Evolutionary conservation across 305 asterid genomes (phyloP), one percentile per base, ranked within the genome.

Genomic region (Andrographis paniculata): DNA sequence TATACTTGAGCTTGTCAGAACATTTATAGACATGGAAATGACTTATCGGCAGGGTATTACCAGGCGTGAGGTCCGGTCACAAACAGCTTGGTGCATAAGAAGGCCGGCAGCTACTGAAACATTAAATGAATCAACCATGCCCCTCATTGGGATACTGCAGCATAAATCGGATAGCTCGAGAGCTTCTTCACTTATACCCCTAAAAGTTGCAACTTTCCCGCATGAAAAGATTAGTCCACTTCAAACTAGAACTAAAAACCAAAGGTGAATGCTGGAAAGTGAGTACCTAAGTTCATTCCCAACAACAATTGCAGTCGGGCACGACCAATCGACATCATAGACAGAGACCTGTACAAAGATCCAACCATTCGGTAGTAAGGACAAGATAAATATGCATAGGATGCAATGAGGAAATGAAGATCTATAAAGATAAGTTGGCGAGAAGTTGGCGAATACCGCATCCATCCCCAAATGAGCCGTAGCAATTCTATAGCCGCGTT

Each of bases 21-120:
- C n/a, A n/a, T 24, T 3, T 24, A 8, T 24, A 24, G 30, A 24
- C 30, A 8, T 3, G 8, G 30, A 24, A 24, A 8, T 23, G 20
- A 38, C 23, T 48, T 30, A 13, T 21, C 42, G 45, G 33, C 13
- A 27, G 24, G 37, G 40, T 40, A 48, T 36, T 85, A 89, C 95
- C 94, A 80, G 57, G 68, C 82, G 86, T 28, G 56, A 72, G 51
- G 70, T 76, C 69, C 94, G 69, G 71, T 82, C 92, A 43, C 86
- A 69, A 30, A 80, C 80, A 28, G 98, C 96, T 48, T 86, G 92
- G 71, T 89, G 98, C 95, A 89, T 82, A 17, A 89, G 84, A 68
- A 89, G 78, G 35, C 98, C 96, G 53, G 98, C 92, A 63, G 95
- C 98, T 58, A 89, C 98, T 0, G 98, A 86, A 44, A 89, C 98